These are phyloP conservation scores for Streptanthus diversifolius DNA, from an alignment of 345 rosid species.

Conservation along the genomic window DNA sequence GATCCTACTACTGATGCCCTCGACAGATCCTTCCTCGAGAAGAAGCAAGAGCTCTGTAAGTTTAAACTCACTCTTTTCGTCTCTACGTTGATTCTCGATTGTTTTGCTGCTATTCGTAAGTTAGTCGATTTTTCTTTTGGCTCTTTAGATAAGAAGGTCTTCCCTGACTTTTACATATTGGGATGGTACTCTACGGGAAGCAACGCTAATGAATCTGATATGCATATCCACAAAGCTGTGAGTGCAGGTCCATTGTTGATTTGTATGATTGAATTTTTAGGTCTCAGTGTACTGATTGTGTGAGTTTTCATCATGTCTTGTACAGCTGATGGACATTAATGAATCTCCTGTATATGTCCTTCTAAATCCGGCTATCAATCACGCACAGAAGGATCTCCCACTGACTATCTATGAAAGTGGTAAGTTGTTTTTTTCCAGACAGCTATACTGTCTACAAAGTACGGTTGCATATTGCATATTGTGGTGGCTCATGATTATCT, in stretches of 20 bases:
- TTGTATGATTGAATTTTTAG: not conserved
- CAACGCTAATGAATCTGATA: constrained; percentile 84
- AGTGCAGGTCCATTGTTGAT: constrained; percentile 23
- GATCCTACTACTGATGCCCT: constrained; percentile 65
- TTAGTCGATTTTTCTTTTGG: not conserved
- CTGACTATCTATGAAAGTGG: constrained; percentile 89
- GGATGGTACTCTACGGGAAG: constrained; percentile 98
- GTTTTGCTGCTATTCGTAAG: not conserved
- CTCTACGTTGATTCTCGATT: not conserved
- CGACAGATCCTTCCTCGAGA: constrained; percentile 83
- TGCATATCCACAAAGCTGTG: constrained; percentile 92
- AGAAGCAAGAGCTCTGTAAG: constrained; percentile 84
- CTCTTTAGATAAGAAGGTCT: constrained; percentile 78
- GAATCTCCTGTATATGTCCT: constrained; percentile 94
- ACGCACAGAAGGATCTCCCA: constrained; percentile 89
- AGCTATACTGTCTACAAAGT: not conserved
- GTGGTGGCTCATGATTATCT: not conserved
- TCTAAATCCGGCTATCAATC: constrained; percentile 82
- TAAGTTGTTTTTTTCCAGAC: constrained; percentile 23
- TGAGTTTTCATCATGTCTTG: constrained; percentile 7
- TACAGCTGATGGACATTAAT: constrained; percentile 94
- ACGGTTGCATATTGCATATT: not conserved
- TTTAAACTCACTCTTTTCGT: not conserved
- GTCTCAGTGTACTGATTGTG: not conserved
- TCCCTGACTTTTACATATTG: constrained; percentile 75